phyloP scores from a whole-genome alignment of 441 rosid species.

The Manihot esculenta region DNA sequence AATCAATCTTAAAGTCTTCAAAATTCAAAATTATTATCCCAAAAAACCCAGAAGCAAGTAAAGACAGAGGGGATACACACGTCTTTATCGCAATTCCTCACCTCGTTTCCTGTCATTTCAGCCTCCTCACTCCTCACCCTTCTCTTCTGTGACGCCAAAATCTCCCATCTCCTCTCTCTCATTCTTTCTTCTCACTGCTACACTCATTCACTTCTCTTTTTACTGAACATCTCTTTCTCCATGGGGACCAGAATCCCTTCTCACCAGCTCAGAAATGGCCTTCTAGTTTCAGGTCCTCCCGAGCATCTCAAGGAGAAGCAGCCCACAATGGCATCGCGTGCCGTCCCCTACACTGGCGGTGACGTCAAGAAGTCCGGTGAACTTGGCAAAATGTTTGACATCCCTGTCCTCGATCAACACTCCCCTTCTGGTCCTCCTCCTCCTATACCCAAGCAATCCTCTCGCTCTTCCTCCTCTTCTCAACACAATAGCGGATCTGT shows the following conservation, averaged over 20 bases:
- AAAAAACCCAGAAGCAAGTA: too few relatives aligned
- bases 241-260: slow-evolving; percentile 63
- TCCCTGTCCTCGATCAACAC: slow-evolving; percentile 36
- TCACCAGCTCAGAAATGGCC: slow-evolving; percentile 71
- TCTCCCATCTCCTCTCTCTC: slow-evolving; percentile 2
- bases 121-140: background rate
- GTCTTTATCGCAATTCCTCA: slow-evolving; percentile 6
- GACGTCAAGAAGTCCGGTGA: slow-evolving; percentile 76
- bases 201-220: background rate
- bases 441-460: slow-evolving; percentile 38
- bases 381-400: slow-evolving; percentile 81
- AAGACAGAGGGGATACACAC: slow-evolving; percentile 11
- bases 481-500: slow-evolving; percentile 76
- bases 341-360: slow-evolving; percentile 75
- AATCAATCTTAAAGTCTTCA: too few relatives aligned
- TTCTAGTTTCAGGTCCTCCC: slow-evolving; percentile 60
- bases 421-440: slow-evolving; percentile 35
- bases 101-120: slow-evolving; percentile 10
- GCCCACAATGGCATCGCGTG: slow-evolving; percentile 56
- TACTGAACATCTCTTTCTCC: background rate
- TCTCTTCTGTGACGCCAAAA: background rate
- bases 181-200: background rate
- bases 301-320: slow-evolving; percentile 53
- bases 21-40: too few relatives aligned
- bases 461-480: slow-evolving; percentile 56